Base-by-base conservation (phyloP, 164 flowering plant species). In the Cinnamomum chago region DNA sequence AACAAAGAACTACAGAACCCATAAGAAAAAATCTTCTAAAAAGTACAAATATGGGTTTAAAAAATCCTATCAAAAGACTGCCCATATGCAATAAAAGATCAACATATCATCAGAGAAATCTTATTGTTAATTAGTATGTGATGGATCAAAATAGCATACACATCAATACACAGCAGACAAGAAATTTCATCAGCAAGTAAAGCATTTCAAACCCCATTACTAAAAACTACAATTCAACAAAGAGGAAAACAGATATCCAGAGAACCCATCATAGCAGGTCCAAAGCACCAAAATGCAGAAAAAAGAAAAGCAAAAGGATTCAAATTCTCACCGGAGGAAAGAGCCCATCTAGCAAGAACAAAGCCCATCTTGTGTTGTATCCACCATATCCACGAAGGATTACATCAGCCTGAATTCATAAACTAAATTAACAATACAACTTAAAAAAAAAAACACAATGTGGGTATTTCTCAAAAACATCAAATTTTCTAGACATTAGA, bases 291-390 rank as follows among this genome's bases (percentile, higher is more conserved):
- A 73, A 51, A 70, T 5, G 58, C n/a, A n/a, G 50, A 23, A 40
- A 2, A 22, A 22, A 62, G 66, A 62, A 64, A 11, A 22, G 22
- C 23, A 75, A n/a, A 47, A 11, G 35, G 62, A 9, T 58, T 64
- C 47, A 18, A 65, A 51, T 40, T 40, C 80, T 74, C 82, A 92
- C 98, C 76, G 86, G 78, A 60, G 97, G 93, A 73, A 95, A 95
- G 73, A 91, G 64, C 78, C 85, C 91, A 70, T 85, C 85, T 67
- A 95, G 74, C 85, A 95, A 81, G 83, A 92, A 91, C 78, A 93
- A 74, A 67, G 98, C 98, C 97, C 90, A 93, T 82, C 92, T 87
- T 14, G 94, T 91, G 79, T 89, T 95, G 84, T 95, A 95, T 28
- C 98, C 98, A 80, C 97, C 87, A 81, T 93, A 95, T 3, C 97